Evolutionary conservation across 148 eudicot genomes (phyloP), one percentile per base, ranked within the genome.

Genomic region (Amaranthus palmeri): DNA sequence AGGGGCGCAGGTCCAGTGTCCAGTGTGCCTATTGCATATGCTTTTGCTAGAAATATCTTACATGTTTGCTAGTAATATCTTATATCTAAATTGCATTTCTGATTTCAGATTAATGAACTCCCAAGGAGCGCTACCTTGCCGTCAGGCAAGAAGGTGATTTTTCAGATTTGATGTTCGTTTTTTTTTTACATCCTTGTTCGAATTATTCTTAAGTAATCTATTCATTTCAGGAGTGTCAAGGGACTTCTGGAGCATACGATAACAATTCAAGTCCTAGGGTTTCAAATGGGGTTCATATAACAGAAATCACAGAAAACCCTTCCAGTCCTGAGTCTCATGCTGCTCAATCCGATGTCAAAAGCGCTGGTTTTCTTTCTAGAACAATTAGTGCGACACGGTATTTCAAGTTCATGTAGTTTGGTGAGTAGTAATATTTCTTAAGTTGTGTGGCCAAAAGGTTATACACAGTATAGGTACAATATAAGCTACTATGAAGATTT

Each of bases 311-410:
- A 44, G 81, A 54, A 58, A 63, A 61, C 13, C 68, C 74, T 44
- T 53, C 53, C 7, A 58, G 77, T 14, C 71, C 83, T 1, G 77
- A 86, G 18, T 7, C 81, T 18, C 70, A 86, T 62, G 84, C 84
- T 8, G 64, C 80, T 18, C 78, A 10, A 65, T 61, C 84, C 46
- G 69, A 81, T 52, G 77, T 80, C 79, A 67, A 74, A 66, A 74
- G 82, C 49, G 75, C 78, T 25, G 72, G 88, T 14, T 79, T 88
- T 14, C 74, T 90, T 71, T 78, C 85, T 47, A 88, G 98, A 75
- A 84, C 86, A 70, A 80, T 81, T 59, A 86, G 93, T 63, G 81
- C 81, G 2, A 71, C 77, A 66, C 85, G 60, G 64, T 68, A 89
- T 68, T 86, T 80, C 83, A 86, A 81, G 79, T 87, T 77, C 62